Base-by-base conservation (phyloP, 495 filamentous ascomycete species). In the Daldinia bambusicola region DNA sequence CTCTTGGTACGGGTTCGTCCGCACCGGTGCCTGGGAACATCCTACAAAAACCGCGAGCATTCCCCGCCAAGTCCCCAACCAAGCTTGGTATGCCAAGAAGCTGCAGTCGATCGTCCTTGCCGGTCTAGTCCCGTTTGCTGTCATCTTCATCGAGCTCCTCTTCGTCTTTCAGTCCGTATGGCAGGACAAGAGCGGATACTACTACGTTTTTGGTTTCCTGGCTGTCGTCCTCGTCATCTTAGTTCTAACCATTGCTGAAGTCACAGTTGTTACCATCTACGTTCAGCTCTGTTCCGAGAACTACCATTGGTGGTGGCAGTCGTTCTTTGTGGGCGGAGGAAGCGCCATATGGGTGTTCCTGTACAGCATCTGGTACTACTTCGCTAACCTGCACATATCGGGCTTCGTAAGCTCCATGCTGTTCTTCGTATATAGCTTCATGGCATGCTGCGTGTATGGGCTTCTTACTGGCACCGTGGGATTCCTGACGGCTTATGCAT, bases 261-360 rank as follows among this genome's bases (percentile, higher is more conserved):
- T 96, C 61, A 96, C 93, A 1, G 89, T 98, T 32, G 93, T 97
- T 57, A 91, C 89, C 3, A 94, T 93, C 14, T 98, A 98, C 76
- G 88, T 91, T 51, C 90, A 92, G 77, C 87, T 98, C 22, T 97
- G 94, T 80, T 82, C 88, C 10, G 94, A 94, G 89, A 95, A 97
- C 77, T 93, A 97, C 79, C 86, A 95, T 77, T 98, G 94, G 94
- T 96, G 92, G 93, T 97, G 93, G 93, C 91, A 93, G 76, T 93
- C 91, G 69, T 95, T 98, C 82, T 78, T 93, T 40, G 87, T 94
- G 14, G 94, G 94, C 45, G 90, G 90, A 57, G 90, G 90, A 72
- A 91, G 89, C 69, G 88, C 91, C 2, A 79, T 93, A 67, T 98
- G 94, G 94, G 89, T 98, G 41, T 96, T 95, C 76, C 74, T 87